Evolutionary conservation across 768 basidiomycete species (phyloP), one percentile per base, ranked within the genome.

Genomic region (Rhodosporidiobolus sp.): DNA sequence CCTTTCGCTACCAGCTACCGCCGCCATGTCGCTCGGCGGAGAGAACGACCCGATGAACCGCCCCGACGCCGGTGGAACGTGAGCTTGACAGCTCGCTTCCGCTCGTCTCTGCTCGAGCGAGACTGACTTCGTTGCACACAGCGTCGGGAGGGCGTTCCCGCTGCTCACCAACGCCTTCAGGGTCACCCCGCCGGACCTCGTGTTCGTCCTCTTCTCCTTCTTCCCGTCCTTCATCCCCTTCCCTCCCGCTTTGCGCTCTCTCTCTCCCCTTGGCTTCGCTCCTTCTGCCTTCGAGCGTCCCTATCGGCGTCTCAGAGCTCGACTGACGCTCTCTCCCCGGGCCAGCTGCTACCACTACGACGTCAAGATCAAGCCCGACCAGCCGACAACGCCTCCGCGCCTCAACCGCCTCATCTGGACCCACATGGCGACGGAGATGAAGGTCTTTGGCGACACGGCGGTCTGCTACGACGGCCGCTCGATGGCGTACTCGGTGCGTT

Each of bases 331-430:
- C 14, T 24, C 46, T 63, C 28, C 7, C 5, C 53, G 14, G 14
- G 14, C 38, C 24, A 67, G 57, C 12, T 43, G 49, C 58, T 67
- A 52, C 38, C 66, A 67, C 28, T 67, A 60, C 57, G 65, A 67
- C 58, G 58, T 59, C 43, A 17, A 10, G 38, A 59, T 59, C 58
- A 28, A n/a, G n/a, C 43, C 58, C 11, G 43, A 56, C 43, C 48
- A 46, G 45, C 3, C 10, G 3, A 30, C n/a, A 26, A 58, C 56
- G 6, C 57, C 57, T 26, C 58, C 58, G 4, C 58, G 66, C 19
- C 49, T 61, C 50, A 67, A 67, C 52, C 35, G 59, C 22, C 9
- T 32, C 43, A 61, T 67, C 59, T 67, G 59, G 52, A 19, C 6
- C 17, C 8, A 53, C 50, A 22, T 67, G 20, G 66, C 30, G 43